Evolutionary conservation across 1,284 basidiomycete genomes (phyloP), one percentile per base, ranked within the genome.

Genomic region (Tylopilus sp.): DNA sequence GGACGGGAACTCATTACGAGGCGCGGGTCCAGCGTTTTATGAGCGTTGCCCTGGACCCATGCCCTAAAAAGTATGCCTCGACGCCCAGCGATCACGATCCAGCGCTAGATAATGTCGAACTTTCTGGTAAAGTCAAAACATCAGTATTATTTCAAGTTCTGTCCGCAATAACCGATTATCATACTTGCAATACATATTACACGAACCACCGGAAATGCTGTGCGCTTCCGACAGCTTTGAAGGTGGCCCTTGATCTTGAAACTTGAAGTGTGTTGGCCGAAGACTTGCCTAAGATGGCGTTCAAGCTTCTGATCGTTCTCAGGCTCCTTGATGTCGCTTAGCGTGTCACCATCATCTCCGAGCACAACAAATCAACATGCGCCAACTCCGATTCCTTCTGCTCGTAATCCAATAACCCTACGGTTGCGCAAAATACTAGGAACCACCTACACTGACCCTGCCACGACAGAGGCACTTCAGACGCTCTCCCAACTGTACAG

Each of bases 391-490:
- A 47, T 58, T 2, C 52, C 69, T 24, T 13, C 56, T 9, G 36
- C 68, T 49, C 81, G 84, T 57, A 93, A 92, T 72, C 95, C 95
- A 2, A 86, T 97, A 57, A 89, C 92, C 24, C 81, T 94, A 9
- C 87, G 95, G n/a, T 83, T 97, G 24, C 95, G 95, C 81, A 97
- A 97, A 78, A 90, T 97, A 62, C 84, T 97, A 32, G 90, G 92
- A 33, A 91, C 91, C 3, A 94, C 89, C 63, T 96, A 94, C 70
- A 91, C 96, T 59, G 95, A 97, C 75, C 84, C 90, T 16, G 87
- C 89, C 2, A 95, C 93, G 0, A 84, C 86, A 49, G 92, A 96
- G 68, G 96, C 95, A 0, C 84, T 98, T 39, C 86, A 90, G 63
- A 96, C 95, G 0, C 87, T 97, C 41, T 94, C 94, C 4, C 87